These are phyloP conservation scores for Anacardium occidentale DNA, from an alignment of 345 rosid genomes.

Conservation along the genomic window DNA sequence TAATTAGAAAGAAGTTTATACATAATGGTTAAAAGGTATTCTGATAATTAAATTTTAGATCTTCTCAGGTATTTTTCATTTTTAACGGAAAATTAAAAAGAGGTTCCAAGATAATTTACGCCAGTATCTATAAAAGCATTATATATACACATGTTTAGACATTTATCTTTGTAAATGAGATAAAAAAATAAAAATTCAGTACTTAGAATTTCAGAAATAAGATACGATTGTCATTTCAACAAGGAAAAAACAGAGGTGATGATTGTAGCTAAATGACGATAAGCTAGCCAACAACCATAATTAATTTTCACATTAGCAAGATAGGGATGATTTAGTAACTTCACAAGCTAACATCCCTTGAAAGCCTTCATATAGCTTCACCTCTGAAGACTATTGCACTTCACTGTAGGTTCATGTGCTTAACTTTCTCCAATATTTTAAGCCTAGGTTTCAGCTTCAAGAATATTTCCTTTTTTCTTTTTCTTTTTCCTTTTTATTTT, in stretches of 20 bases:
- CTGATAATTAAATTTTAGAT: too few species aligned
- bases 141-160: too few species aligned
- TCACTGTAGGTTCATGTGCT: conserved; percentile 34
- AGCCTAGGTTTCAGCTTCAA: conserved; percentile 42
- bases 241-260: background rate
- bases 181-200: too few species aligned
- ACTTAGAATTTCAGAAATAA: too few species aligned
- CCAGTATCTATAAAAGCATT: too few species aligned
- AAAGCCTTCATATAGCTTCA: conserved; percentile 35
- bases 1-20: too few species aligned
- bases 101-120: too few species aligned
- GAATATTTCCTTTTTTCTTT: conserved; percentile 13
- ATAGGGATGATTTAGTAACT: conserved; percentile 46
- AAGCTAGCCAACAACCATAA: conserved; percentile 10
- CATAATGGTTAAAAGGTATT: too few species aligned
- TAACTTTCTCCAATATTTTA: conserved; percentile 20
- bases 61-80: too few species aligned
- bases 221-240: too few species aligned
- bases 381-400: conserved; percentile 20
- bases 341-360: conserved; percentile 33
- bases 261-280: background rate
- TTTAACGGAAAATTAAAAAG: too few species aligned
- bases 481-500: background rate
- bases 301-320: background rate
- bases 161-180: too few species aligned